phyloP scores from a whole-genome alignment of 1,284 basidiomycete species.

The Taiwanofungus camphoratus region DNA sequence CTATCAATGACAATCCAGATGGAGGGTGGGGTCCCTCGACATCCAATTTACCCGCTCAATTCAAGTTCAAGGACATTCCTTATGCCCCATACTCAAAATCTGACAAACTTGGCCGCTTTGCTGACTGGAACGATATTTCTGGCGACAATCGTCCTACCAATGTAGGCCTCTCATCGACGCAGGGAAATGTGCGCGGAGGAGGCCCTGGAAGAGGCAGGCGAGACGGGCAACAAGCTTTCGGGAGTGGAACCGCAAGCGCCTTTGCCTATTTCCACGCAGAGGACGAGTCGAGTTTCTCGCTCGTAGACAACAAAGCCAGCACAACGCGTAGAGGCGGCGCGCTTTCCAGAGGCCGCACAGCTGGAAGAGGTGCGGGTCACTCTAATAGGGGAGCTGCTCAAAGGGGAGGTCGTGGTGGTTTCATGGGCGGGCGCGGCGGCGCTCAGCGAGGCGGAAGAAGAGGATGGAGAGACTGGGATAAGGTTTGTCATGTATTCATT shows the following conservation, averaged over 20 bases:
- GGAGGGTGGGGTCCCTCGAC: conserved; percentile 80
- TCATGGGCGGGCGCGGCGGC: conserved; percentile 32
- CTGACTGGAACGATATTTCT: conserved; percentile 90
- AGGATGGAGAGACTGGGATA: conserved; percentile 95
- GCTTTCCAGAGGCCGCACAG: conserved; percentile 55
- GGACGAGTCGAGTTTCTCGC: conserved; percentile 95
- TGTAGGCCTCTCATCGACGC: conserved; percentile 43
- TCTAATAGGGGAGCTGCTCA: conserved; percentile 42
- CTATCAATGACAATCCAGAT: conserved; percentile 76
- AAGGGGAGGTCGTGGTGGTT: conserved; percentile 45
- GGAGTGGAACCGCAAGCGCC: conserved; percentile 84
- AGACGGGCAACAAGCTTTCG: conserved; percentile 67
- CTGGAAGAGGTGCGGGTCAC: conserved; percentile 37
- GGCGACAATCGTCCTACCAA: conserved; percentile 57
- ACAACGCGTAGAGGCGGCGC: conserved; percentile 58
- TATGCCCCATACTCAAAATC: conserved; percentile 98
- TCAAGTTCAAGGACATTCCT: conserved; percentile 88
- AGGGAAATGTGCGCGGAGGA: conserved; percentile 41
- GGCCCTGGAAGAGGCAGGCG: conserved; percentile 48
- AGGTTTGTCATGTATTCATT: conserved; percentile 41
- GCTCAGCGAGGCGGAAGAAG: conserved; percentile 60
- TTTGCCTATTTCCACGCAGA: conserved; percentile 99
- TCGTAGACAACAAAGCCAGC: conserved; percentile 85
- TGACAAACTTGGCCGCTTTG: conserved; percentile 96
- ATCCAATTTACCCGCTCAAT: conserved; percentile 68